Conservation (phyloP, 2,329 filamentous ascomycete genomes). For the Magnaporthiopsis rhizophila region DNA sequence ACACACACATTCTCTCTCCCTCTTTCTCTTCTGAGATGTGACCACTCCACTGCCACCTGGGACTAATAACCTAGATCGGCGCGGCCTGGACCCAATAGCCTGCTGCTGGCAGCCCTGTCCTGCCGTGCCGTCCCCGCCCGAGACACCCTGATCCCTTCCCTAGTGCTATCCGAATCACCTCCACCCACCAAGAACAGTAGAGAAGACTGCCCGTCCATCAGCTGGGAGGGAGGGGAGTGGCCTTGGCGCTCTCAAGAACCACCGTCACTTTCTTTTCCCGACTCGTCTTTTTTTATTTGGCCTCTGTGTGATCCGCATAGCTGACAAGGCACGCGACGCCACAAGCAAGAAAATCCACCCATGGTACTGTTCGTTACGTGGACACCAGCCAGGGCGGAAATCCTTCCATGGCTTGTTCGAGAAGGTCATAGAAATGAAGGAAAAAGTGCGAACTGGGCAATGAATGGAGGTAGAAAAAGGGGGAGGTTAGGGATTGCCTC, state of each 20-base stretch:
- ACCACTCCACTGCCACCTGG: not conserved
- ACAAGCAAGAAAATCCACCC: not conserved
- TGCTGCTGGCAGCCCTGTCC: not conserved
- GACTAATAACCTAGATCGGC: not conserved
- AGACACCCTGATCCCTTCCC: not conserved
- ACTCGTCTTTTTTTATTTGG: not conserved
- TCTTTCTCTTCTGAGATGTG: not conserved
- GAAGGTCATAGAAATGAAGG: not conserved
- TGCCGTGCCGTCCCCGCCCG: not conserved
- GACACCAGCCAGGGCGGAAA: not conserved
- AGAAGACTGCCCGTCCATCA: not conserved
- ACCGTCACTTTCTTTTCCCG: not conserved
- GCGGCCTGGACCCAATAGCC: not conserved
- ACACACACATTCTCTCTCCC: too few relatives aligned
- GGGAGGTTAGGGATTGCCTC: conserved; percentile 1
- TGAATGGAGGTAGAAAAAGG: too few relatives aligned
- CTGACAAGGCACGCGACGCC: not conserved
- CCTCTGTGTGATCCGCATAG: not conserved
- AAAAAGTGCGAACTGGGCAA: not conserved
- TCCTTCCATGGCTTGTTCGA: not conserved
- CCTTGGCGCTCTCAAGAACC: not conserved
- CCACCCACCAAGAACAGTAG: not conserved
- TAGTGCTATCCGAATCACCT: not conserved
- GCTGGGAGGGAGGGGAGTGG: not conserved
- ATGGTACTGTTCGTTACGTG: not conserved